phyloP scores from a whole-genome alignment of 129 eudicot genomes.

The Kitagawia praeruptora region DNA sequence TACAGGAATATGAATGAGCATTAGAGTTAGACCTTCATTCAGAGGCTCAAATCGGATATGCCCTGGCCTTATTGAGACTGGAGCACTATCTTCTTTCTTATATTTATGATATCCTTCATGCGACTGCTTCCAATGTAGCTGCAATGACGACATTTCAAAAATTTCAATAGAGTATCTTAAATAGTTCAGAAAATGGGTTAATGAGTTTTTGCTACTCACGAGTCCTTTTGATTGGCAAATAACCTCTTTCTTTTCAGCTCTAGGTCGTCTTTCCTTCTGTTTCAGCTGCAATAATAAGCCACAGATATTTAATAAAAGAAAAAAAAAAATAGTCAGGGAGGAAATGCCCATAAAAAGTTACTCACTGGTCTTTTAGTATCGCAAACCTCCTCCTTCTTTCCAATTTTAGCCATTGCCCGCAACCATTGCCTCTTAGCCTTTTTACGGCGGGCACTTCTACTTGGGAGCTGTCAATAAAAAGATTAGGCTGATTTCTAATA shows the following conservation, averaged over 20 bases:
- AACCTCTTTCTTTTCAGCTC: conserved; percentile 19
- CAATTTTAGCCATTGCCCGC: conserved; percentile 48
- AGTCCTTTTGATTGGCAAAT: conserved; percentile 40
- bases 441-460: conserved; percentile 86
- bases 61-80: conserved; percentile 72
- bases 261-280: conserved; percentile 20
- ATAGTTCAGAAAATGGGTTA: background rate
- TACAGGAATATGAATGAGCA: background rate
- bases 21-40: conserved; percentile 46
- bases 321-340: background rate
- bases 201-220: conserved; percentile 23
- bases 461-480: conserved; percentile 40
- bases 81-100: conserved; percentile 37
- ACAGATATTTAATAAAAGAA: background rate
- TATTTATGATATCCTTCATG: conserved; percentile 15
- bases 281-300: conserved; percentile 12
- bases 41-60: conserved; percentile 83
- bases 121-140: conserved; percentile 55
- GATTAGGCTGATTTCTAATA: background rate
- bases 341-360: background rate
- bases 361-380: conserved; percentile 35
- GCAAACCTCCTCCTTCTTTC: conserved; percentile 34
- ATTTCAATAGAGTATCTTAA: background rate
- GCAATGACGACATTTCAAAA: conserved; percentile 20
- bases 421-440: conserved; percentile 59